These are phyloP conservation scores for Amauroascus niger DNA, from an alignment of 2,329 filamentous ascomycete genomes.

Conservation along the genomic window DNA sequence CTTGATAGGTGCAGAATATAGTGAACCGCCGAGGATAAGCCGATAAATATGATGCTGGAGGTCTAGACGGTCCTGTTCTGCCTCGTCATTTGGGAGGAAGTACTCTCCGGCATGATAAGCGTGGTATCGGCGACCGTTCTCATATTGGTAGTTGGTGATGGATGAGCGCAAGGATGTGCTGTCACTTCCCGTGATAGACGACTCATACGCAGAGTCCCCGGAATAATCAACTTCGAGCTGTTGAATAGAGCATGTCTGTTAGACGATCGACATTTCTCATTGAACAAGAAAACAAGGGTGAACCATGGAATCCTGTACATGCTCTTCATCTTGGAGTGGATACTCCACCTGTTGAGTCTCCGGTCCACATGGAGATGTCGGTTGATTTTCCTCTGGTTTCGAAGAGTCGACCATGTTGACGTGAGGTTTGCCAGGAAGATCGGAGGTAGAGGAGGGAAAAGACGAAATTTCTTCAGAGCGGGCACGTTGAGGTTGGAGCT, in stretches of 20 bases:
- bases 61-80: constrained; percentile 47
- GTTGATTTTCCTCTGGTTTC: background rate
- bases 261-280: background rate
- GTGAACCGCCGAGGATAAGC: constrained; percentile 35
- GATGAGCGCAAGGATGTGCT: constrained; percentile 13
- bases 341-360: background rate
- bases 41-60: constrained; percentile 48
- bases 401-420: background rate
- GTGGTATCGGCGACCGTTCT: constrained; percentile 38
- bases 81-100: constrained; percentile 44
- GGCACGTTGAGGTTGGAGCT: background rate
- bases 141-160: constrained; percentile 22
- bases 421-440: background rate
- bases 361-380: background rate
- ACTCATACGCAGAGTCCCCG: constrained; percentile 10
- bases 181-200: constrained; percentile 3
- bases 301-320: background rate
- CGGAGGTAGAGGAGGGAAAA: background rate
- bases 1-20: constrained; percentile 41
- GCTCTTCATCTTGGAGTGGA: background rate
- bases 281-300: background rate
- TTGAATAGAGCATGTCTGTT: background rate
- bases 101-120: constrained; percentile 39
- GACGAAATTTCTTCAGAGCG: background rate
- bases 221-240: constrained; percentile 9